Evolutionary conservation across 495 filamentous ascomycete genomes (phyloP).

Genomic region (Cercophora newfieldiana): DNA sequence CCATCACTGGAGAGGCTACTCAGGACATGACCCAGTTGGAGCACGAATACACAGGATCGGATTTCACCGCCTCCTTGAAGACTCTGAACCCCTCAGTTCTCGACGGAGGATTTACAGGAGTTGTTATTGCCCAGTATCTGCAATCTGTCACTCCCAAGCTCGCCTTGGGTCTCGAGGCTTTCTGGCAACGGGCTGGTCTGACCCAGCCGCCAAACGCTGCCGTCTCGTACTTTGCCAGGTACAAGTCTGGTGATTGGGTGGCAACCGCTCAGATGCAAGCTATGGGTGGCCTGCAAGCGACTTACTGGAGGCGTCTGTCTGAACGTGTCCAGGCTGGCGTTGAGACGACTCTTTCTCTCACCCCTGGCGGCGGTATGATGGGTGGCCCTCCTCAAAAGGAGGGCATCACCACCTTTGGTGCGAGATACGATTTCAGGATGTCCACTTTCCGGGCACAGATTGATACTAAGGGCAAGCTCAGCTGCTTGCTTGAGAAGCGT

Average conservation of each 20-base stretch:
- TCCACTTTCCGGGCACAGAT: slow-evolving; percentile 94
- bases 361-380: slow-evolving; percentile 66
- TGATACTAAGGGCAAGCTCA: slow-evolving; percentile 90
- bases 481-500: slow-evolving; percentile 91
- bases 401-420: slow-evolving; percentile 85
- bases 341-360: slow-evolving; percentile 86
- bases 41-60: slow-evolving; percentile 87
- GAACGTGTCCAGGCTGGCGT: slow-evolving; percentile 96
- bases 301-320: slow-evolving; percentile 92
- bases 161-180: slow-evolving; percentile 84
- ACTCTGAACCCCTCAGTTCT: slow-evolving; percentile 89
- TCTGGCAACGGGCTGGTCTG: slow-evolving; percentile 84
- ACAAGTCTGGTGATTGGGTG: slow-evolving; percentile 88
- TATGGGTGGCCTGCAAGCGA: slow-evolving; percentile 84
- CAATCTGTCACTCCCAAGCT: slow-evolving; percentile 88
- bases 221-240: slow-evolving; percentile 84
- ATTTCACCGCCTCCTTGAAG: slow-evolving; percentile 91
- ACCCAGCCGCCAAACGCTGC: slow-evolving; percentile 79
- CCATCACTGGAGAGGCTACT: slow-evolving; percentile 63
- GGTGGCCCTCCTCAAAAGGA: slow-evolving; percentile 74
- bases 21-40: slow-evolving; percentile 85
- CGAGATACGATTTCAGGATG: slow-evolving; percentile 97
- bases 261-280: slow-evolving; percentile 79
- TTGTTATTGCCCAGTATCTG: slow-evolving; percentile 92
- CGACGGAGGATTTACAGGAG: slow-evolving; percentile 89